phyloP scores from a whole-genome alignment of 139 green algal genomes.

The Desmodesmus armatus region DNA sequence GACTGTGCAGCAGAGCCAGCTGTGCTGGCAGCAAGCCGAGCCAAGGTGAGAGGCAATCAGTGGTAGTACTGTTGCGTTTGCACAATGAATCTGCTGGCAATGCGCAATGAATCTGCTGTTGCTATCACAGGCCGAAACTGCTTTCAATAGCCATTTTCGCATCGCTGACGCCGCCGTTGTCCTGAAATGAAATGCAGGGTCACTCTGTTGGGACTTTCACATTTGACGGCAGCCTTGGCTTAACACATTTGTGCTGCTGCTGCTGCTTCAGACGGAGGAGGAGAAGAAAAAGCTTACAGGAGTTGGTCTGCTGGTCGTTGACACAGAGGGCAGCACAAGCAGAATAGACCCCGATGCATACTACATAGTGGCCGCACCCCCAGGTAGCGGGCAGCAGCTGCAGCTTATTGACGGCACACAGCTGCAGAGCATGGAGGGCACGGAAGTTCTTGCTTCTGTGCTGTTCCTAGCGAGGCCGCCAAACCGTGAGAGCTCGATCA shows the following conservation, averaged over 20 bases:
- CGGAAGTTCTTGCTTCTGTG: constrained; percentile 61
- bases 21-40: constrained; percentile 9
- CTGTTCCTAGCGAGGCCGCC: constrained; percentile 77
- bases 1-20: background rate
- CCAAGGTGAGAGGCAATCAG: background rate
- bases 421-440: too few relatives aligned
- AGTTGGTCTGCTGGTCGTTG: constrained; percentile 75
- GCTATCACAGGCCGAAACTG: too few relatives aligned
- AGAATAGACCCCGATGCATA: constrained; percentile 42
- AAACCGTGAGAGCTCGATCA: constrained; percentile 29
- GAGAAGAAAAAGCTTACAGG: constrained; percentile 67
- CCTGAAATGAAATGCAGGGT: too few relatives aligned
- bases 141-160: too few relatives aligned
- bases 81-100: too few relatives aligned
- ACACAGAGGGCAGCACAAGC: constrained; percentile 34
- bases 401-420: constrained; percentile 54
- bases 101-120: too few relatives aligned
- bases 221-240: too few relatives aligned
- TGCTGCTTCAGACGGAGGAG: constrained; percentile 63
- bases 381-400: constrained; percentile 24
- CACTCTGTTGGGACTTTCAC: too few relatives aligned
- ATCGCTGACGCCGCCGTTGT: too few relatives aligned
- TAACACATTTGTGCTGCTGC: too few relatives aligned
- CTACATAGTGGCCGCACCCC: constrained; percentile 63
- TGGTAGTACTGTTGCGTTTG: too few relatives aligned